These are phyloP conservation scores for Calonectria pseudoreteaudii DNA, from an alignment of 2,329 filamentous ascomycete species.

Conservation along the genomic window DNA sequence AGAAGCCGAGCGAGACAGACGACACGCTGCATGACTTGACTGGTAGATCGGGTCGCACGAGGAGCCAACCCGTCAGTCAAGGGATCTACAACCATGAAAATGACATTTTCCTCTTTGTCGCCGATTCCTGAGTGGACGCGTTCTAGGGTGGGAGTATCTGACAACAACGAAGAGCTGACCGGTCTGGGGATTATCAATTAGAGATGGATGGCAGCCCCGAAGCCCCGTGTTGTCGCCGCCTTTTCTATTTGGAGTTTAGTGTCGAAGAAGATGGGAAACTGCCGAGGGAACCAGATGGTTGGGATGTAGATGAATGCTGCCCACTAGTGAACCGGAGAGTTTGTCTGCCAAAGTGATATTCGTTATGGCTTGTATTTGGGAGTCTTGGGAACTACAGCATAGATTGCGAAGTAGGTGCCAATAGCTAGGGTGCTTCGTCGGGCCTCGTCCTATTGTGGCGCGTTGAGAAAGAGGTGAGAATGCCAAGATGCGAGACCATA, in stretches of 20 bases:
- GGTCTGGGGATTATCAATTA: constrained; percentile 27
- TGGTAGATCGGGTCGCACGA: constrained; percentile 34
- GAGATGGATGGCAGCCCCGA: constrained; percentile 29
- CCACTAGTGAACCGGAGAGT: not conserved
- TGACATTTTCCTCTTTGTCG: not conserved
- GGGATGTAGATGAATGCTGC: not conserved
- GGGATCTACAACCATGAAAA: not conserved
- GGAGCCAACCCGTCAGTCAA: not conserved
- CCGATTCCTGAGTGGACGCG: not conserved
- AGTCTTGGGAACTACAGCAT: not conserved
- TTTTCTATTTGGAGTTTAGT: constrained; percentile 27
- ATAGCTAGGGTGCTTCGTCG: not conserved
- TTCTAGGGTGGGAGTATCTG: not conserved
- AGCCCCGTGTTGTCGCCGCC: constrained; percentile 24
- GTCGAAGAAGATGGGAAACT: constrained; percentile 15
- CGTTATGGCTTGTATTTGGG: constrained; percentile 7
- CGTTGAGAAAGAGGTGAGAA: not conserved
- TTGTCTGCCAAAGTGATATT: constrained; percentile 25
- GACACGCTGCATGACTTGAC: constrained; percentile 24
- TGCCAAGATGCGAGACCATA: not conserved
- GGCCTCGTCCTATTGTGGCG: not conserved
- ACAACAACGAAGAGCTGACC: constrained; percentile 31
- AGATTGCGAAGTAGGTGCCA: not conserved
- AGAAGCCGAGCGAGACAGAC: constrained; percentile 2
- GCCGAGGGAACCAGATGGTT: not conserved